phyloP scores from a whole-genome alignment of 768 basidiomycete species.

The Pulveroboletus ravenelii region DNA sequence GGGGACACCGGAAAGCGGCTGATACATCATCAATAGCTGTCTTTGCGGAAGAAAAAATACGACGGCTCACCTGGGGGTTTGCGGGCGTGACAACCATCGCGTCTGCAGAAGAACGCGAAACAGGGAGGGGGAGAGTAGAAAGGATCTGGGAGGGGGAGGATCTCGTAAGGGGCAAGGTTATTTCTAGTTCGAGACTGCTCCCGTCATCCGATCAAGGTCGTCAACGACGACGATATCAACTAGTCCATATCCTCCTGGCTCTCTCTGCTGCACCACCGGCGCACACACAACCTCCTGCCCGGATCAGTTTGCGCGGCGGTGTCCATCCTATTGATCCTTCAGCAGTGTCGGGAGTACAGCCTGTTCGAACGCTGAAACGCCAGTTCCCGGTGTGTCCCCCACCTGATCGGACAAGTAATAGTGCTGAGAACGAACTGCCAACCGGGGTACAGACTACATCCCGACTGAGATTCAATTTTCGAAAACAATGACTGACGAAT shows the following conservation, averaged over 20 bases:
- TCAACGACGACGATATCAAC: slow-evolving; percentile 1
- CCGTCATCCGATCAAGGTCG: slow-evolving; percentile 17
- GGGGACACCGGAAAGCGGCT: slow-evolving; percentile 20
- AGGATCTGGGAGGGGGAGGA: slow-evolving; percentile 4
- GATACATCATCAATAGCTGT: slow-evolving; percentile 1
- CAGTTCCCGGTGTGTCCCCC: too few relatives aligned
- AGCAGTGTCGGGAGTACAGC: too few relatives aligned
- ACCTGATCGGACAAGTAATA: too few relatives aligned
- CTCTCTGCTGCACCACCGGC: neutral
- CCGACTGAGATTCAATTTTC: too few relatives aligned
- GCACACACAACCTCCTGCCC: neutral
- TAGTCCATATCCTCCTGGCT: neutral
- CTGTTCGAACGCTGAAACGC: too few relatives aligned
- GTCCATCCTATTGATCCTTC: too few relatives aligned
- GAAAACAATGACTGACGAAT: too few relatives aligned
- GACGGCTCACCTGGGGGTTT: slow-evolving; percentile 13
- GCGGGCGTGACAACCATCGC: slow-evolving; percentile 19
- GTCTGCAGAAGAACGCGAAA: slow-evolving; percentile 1
- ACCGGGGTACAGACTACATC: too few relatives aligned
- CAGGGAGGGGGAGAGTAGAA: neutral
- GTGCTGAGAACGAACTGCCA: too few relatives aligned
- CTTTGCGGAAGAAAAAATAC: neutral
- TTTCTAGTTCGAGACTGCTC: slow-evolving; percentile 12
- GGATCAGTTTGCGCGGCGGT: too few relatives aligned
- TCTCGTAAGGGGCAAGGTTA: slow-evolving; percentile 14